Conservation (phyloP, 78 protist genomes). For the Monosiga brevicollis region DNA sequence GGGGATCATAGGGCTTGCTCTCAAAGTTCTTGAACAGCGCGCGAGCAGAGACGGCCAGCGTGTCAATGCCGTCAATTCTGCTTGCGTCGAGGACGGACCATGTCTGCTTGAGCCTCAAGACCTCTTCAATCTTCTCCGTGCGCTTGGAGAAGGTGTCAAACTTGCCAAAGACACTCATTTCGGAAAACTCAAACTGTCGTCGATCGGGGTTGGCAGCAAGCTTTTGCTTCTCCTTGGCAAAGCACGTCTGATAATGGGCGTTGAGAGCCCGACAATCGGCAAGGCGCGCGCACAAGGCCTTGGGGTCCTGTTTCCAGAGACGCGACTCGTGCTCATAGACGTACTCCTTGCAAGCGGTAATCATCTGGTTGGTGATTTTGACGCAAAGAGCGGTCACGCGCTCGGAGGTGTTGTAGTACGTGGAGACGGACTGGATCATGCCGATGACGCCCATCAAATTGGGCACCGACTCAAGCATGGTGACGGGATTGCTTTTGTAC, state of each 20-base stretch:
- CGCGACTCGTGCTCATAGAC: not conserved
- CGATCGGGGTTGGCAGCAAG: conserved; percentile 30
- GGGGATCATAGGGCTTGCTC: conserved; percentile 55
- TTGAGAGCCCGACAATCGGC: conserved; percentile 15
- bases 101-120: conserved; percentile 48
- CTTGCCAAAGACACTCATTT: conserved; percentile 57
- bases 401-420: conserved; percentile 63
- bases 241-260: conserved; percentile 32
- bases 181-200: conserved; percentile 55
- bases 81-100: conserved; percentile 25
- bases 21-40: conserved; percentile 26
- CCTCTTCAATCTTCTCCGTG: conserved; percentile 44
- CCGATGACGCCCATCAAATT: conserved; percentile 47
- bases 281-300: conserved; percentile 2
- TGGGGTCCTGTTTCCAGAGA: conserved; percentile 37
- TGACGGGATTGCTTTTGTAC: conserved; percentile 42
- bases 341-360: conserved; percentile 39
- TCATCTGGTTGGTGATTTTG: conserved; percentile 79
- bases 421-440: conserved; percentile 60
- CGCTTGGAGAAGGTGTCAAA: conserved; percentile 64
- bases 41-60: conserved; percentile 19
- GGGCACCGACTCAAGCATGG: conserved; percentile 41
- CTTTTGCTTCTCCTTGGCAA: not conserved
- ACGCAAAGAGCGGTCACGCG: conserved; percentile 67
- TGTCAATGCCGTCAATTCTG: conserved; percentile 47